Evolutionary conservation across 192 early-diverging fungal genomes (phyloP), one percentile per base, ranked within the genome.

Genomic region (Entophlyctis luteolus): DNA sequence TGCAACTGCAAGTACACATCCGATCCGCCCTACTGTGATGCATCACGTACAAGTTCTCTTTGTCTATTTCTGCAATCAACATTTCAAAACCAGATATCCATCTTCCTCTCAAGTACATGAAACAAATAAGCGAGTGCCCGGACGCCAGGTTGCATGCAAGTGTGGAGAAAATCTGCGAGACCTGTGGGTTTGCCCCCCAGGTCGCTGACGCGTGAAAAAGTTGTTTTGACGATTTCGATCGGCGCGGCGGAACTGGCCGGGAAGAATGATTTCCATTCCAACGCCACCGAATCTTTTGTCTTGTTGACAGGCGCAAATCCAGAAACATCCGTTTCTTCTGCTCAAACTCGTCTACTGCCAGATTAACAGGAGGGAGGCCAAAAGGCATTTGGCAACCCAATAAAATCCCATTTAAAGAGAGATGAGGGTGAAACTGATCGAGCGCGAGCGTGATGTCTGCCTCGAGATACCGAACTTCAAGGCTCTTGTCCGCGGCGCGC

Each of bases 1-100:
- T 74, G 73, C 42, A 65, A 62, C 20, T 74, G 73, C 67, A 74
- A 74, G 39, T 74, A 74, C 49, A 74, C 73, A 18, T 55, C 18
- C 3, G 60, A 39, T 27, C 73, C 73, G 47, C 73, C 73, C 12
- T 74, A 36, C 28, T 74, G 73, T 39, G 73, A 74, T 56, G 73
- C 67, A 5, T 39, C 59, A 1, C 73, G 72, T 74, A 55, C 5
- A 18, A 28, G 14, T 27, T 50, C 23, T 23, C 2, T 72, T 27
- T 49, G 10, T 29, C 55, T 6, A 3, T 35, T 4, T 12, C 49
- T 6, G 3, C 23, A 25, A 31, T 46, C 27, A 34, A 16, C 20
- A 4, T n/a, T 49, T 63, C 29, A 18, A 22, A 14, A 14, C 55
- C 42, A 56, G 46, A 74, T 59, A 74, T 59, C 29, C 38, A 38